Conservation (phyloP, 177 flowering plant genomes). For the Telopea speciosissima region DNA sequence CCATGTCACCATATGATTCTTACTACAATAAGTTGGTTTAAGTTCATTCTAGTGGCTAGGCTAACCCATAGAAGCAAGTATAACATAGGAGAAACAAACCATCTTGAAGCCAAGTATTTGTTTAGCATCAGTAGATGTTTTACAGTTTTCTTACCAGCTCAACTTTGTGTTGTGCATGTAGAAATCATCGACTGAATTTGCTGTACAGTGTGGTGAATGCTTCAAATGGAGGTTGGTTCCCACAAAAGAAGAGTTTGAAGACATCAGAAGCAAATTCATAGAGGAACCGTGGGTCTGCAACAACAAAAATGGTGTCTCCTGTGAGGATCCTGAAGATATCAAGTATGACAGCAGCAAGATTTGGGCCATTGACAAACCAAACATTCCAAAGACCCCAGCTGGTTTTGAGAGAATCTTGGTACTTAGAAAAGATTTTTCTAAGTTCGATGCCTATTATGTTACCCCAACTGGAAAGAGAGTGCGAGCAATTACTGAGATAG, state of each 20-base stretch:
- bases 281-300: conserved; percentile 57
- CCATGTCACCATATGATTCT: no score
- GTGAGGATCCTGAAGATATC: conserved; percentile 67
- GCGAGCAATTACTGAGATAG: conserved; percentile 38
- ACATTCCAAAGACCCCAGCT: conserved; percentile 61
- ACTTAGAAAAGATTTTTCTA: conserved; percentile 53
- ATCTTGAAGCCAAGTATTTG: not conserved
- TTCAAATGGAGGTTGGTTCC: conserved; percentile 67
- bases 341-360: conserved; percentile 50
- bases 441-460: conserved; percentile 54
- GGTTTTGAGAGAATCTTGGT: conserved; percentile 56
- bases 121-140: not conserved
- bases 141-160: not conserved
- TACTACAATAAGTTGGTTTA: no score
- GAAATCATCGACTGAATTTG: conserved; percentile 27
- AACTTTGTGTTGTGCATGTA: conserved; percentile 11
- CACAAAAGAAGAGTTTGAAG: conserved; percentile 62
- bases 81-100: not conserved
- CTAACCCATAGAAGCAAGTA: no score
- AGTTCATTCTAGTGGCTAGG: no score
- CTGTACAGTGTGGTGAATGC: conserved; percentile 71
- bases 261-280: conserved; percentile 40
- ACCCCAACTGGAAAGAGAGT: conserved; percentile 56
- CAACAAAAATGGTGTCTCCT: conserved; percentile 42
- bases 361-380: conserved; percentile 80